These are phyloP conservation scores for Anthracocystis setariae DNA, from an alignment of 1,284 basidiomycete species.

Conservation along the genomic window DNA sequence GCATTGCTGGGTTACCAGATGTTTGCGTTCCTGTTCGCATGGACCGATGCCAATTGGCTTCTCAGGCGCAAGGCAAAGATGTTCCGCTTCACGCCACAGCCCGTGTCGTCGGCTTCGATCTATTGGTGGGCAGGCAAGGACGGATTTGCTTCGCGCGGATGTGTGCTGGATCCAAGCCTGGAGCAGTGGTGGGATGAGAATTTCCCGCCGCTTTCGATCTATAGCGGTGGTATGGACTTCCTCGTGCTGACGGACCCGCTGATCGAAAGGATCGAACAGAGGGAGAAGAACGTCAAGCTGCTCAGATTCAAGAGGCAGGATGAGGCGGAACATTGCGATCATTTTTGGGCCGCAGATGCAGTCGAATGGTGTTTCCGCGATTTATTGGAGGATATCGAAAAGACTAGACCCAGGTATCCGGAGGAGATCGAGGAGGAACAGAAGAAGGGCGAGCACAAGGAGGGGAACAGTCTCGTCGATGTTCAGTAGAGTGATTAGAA, in stretches of 20 bases:
- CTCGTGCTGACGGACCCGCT: slow-evolving; percentile 63
- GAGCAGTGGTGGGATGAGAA: slow-evolving; percentile 72
- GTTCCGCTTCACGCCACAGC: slow-evolving; percentile 76
- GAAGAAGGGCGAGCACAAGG: background rate
- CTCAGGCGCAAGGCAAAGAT: slow-evolving; percentile 72
- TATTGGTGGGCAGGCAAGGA: slow-evolving; percentile 75
- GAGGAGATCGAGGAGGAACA: slow-evolving; percentile 30
- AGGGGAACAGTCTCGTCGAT: too few species aligned
- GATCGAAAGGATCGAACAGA: slow-evolving; percentile 53
- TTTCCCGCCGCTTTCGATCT: slow-evolving; percentile 74
- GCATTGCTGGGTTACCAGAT: slow-evolving; percentile 71
- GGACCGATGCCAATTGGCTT: slow-evolving; percentile 76
- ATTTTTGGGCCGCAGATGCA: slow-evolving; percentile 73
- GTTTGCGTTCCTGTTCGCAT: slow-evolving; percentile 74
- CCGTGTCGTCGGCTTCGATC: slow-evolving; percentile 72
- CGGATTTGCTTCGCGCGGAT: slow-evolving; percentile 74
- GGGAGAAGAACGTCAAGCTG: slow-evolving; percentile 70
- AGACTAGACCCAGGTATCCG: slow-evolving; percentile 39
- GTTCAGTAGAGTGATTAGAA: background rate
- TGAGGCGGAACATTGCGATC: slow-evolving; percentile 70
- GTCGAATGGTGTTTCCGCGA: slow-evolving; percentile 73
- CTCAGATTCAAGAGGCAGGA: slow-evolving; percentile 72
- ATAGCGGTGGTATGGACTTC: slow-evolving; percentile 69
- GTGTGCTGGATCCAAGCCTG: slow-evolving; percentile 72
- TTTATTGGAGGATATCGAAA: slow-evolving; percentile 63